Conservation (phyloP, 306 rosid genomes). For the Pueraria montana region DNA sequence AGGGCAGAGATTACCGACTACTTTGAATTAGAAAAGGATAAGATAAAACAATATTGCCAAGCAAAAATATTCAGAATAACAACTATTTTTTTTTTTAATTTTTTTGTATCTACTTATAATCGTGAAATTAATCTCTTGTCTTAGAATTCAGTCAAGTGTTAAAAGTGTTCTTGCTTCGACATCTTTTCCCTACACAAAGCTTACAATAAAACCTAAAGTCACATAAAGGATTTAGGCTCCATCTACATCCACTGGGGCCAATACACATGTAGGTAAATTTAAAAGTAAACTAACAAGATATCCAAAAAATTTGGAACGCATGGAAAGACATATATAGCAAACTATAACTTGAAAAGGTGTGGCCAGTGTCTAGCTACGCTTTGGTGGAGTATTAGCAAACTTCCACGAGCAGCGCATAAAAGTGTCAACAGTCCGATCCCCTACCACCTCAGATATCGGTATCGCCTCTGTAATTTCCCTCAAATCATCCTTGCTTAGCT, state of each 20-base stretch:
- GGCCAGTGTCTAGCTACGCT: not conserved
- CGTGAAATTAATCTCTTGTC: not conserved
- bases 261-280: no score
- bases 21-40: no score
- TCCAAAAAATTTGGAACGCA: not conserved
- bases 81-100: no score
- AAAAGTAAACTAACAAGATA: no score
- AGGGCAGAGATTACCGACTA: conserved; percentile 23
- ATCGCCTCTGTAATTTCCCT: conserved; percentile 2
- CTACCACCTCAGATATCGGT: conserved; percentile 1
- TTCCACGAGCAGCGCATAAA: not conserved
- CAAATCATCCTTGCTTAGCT: not conserved
- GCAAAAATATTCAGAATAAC: no score
- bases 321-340: not conserved
- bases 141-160: not conserved
- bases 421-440: not conserved
- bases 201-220: no score
- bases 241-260: no score
- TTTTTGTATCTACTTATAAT: no score
- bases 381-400: conserved; percentile 7
- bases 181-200: no score
- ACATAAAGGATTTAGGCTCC: no score
- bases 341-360: not conserved
- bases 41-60: no score
- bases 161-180: no score